phyloP scores from a whole-genome alignment of 768 basidiomycete species.

The Lentinula edodes region DNA sequence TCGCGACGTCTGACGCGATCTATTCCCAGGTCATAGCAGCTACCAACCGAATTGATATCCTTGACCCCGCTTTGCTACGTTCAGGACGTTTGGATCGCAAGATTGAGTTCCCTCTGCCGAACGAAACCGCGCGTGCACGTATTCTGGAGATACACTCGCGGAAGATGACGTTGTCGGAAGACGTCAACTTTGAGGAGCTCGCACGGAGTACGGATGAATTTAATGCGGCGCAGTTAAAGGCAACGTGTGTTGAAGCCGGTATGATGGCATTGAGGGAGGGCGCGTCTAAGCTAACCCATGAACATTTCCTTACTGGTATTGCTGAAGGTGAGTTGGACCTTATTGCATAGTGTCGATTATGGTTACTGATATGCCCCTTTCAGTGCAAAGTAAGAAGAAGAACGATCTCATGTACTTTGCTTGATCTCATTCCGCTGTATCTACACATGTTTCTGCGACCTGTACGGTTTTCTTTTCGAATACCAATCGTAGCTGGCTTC shows the following conservation, averaged over 20 bases:
- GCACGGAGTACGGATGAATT: slow-evolving; percentile 98
- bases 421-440: slow-evolving; percentile 30
- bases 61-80: slow-evolving; percentile 96
- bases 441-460: not conserved
- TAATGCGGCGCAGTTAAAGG: slow-evolving; percentile 95
- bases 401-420: slow-evolving; percentile 95
- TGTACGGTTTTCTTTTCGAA: not conserved
- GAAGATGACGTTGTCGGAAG: slow-evolving; percentile 84
- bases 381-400: slow-evolving; percentile 99
- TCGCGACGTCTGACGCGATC: slow-evolving; percentile 8
- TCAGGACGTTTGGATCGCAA: slow-evolving; percentile 97
- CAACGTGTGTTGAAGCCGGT: slow-evolving; percentile 97
- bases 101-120: slow-evolving; percentile 97
- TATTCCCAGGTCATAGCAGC: slow-evolving; percentile 85
- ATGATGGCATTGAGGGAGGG: slow-evolving; percentile 98
- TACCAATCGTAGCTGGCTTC: not conserved
- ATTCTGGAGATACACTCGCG: slow-evolving; percentile 96
- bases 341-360: not conserved
- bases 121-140: slow-evolving; percentile 91
- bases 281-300: slow-evolving; percentile 81
- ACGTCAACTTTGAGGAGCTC: slow-evolving; percentile 96
- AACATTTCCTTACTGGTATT: slow-evolving; percentile 93
- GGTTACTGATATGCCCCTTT: slow-evolving; percentile 19
- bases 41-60: slow-evolving; percentile 97
- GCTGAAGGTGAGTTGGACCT: slow-evolving; percentile 60